These are phyloP conservation scores for Osmozyma mogii DNA, from an alignment of 805 yeast species.

Conservation along the genomic window DNA sequence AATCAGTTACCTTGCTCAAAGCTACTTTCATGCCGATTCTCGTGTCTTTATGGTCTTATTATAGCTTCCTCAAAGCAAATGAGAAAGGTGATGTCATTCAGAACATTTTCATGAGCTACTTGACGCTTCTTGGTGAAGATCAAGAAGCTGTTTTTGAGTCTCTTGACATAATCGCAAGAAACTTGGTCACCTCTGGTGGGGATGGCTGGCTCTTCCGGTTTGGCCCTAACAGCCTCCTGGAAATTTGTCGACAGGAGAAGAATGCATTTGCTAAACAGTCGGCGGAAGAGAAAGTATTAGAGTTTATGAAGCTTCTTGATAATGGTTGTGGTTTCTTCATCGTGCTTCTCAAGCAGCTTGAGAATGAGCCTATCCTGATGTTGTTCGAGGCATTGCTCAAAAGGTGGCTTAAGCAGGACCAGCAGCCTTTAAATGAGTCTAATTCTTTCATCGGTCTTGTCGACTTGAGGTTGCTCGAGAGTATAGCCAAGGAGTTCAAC, in stretches of 20 bases:
- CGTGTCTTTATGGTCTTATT: slow-evolving; percentile 38
- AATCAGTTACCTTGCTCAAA: slow-evolving; percentile 17
- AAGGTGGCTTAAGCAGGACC: slow-evolving; percentile 45
- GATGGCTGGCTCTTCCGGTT: slow-evolving; percentile 33
- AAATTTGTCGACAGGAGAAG: slow-evolving; percentile 13
- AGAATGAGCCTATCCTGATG: slow-evolving; percentile 37
- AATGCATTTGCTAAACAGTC: slow-evolving; percentile 1
- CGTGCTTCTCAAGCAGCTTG: slow-evolving; percentile 41
- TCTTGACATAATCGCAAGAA: slow-evolving; percentile 25
- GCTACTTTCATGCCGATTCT: slow-evolving; percentile 25
- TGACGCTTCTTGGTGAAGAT: slow-evolving; percentile 15
- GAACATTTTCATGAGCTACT: slow-evolving; percentile 31
- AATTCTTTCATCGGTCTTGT: slow-evolving; percentile 49
- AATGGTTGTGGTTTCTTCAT: slow-evolving; percentile 19
- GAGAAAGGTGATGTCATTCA: slow-evolving; percentile 26
- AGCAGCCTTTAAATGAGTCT: slow-evolving; percentile 19
- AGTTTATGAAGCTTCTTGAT: slow-evolving; percentile 24
- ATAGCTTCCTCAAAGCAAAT: slow-evolving; percentile 23
- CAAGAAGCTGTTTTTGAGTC: slow-evolving; percentile 10
- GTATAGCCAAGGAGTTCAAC: slow-evolving; percentile 49
- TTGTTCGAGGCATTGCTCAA: slow-evolving; percentile 46
- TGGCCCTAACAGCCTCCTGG: slow-evolving; percentile 33
- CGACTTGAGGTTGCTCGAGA: slow-evolving; percentile 60
- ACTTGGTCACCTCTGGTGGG: slow-evolving; percentile 23
- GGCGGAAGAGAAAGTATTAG: slow-evolving; percentile 19